phyloP scores from a whole-genome alignment of 1,284 basidiomycete genomes.

The Fomitopsis pinicola region DNA sequence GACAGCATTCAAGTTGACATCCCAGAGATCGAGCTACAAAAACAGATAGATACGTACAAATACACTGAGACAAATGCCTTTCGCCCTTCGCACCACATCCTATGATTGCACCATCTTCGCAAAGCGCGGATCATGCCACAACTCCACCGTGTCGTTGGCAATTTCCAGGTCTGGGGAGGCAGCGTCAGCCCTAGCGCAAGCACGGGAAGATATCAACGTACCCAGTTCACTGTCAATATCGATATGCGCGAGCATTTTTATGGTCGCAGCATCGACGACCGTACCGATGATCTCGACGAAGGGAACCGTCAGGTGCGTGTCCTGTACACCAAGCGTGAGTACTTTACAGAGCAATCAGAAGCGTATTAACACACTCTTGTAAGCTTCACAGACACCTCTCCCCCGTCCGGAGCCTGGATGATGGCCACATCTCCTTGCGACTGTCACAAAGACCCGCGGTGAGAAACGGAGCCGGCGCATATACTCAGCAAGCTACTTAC shows the following conservation, averaged over 20 bases:
- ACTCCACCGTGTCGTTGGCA: conserved; percentile 60
- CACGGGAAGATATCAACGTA: conserved; percentile 30
- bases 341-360: not conserved
- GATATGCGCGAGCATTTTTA: conserved; percentile 61
- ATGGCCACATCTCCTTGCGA: conserved; percentile 46
- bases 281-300: conserved; percentile 77
- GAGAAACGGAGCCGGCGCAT: not conserved
- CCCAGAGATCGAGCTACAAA: not conserved
- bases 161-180: conserved; percentile 53
- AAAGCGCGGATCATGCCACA: conserved; percentile 62
- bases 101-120: conserved; percentile 17
- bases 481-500: conserved; percentile 28
- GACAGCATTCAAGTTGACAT: not conserved
- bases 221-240: conserved; percentile 67
- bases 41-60: not conserved
- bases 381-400: conserved; percentile 53
- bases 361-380: conserved; percentile 6
- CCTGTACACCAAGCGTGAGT: conserved; percentile 29
- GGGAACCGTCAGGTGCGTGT: conserved; percentile 43
- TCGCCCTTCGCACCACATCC: not conserved
- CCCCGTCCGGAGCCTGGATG: conserved; percentile 71
- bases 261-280: conserved; percentile 53
- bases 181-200: not conserved
- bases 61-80: not conserved
- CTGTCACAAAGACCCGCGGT: not conserved